Conservation (phyloP, 257 asterid genomes). For the Eustoma russellianum region DNA sequence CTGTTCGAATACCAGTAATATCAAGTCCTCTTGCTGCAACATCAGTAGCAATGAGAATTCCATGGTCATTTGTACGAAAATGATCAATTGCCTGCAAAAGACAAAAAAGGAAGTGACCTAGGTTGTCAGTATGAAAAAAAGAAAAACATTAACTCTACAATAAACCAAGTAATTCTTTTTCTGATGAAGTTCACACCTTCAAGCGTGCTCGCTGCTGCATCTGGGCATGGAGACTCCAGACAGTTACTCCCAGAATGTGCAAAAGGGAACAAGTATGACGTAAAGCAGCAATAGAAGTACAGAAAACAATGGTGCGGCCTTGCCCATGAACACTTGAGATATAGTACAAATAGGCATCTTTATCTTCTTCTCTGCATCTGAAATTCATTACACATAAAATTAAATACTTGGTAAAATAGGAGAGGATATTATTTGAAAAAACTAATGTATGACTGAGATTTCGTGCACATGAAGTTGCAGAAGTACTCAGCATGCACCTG, state of each 20-base stretch:
- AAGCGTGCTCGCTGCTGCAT: constrained; percentile 98
- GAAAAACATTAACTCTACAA: neutral
- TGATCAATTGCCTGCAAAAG: constrained; percentile 80
- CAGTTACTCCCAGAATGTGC: constrained; percentile 53
- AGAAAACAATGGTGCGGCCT: constrained; percentile 89
- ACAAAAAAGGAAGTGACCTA: neutral
- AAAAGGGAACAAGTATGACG: constrained; percentile 76
- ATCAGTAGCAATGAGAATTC: constrained; percentile 90
- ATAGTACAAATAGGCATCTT: constrained; percentile 86
- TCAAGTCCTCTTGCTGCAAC: constrained; percentile 98
- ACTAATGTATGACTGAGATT: too few species aligned
- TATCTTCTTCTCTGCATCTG: constrained; percentile 94
- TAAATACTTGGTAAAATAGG: neutral
- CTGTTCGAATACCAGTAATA: constrained; percentile 83
- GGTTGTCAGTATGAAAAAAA: constrained; percentile 1
- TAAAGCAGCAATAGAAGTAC: constrained; percentile 93
- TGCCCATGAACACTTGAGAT: constrained; percentile 76
- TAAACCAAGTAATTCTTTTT: neutral
- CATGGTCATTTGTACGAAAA: constrained; percentile 64
- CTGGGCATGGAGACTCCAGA: constrained; percentile 86
- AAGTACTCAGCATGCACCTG: too few species aligned
- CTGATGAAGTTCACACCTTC: constrained; percentile 37
- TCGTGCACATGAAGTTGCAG: too few species aligned
- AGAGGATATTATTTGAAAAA: too few species aligned
- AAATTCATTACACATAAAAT: constrained; percentile 17